Conservation (phyloP, 179 eudicot species). For the Gypsophila paniculata region DNA sequence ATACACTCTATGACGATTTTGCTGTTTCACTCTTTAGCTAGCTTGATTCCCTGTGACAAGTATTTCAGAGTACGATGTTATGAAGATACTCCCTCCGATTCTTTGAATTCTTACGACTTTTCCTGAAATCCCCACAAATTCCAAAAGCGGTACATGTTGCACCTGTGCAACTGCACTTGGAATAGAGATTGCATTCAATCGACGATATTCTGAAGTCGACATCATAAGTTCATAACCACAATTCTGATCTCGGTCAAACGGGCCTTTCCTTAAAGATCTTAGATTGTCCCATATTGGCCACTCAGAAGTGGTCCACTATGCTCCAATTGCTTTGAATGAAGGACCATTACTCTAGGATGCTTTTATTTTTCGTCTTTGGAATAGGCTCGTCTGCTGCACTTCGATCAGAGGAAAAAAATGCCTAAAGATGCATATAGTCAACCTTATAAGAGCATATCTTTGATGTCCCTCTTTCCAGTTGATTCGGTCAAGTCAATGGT, state of each 20-base stretch:
- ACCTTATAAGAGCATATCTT: not conserved
- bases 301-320: slow-evolving; percentile 6
- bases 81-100: not conserved
- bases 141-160: not conserved
- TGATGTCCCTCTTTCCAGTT: not conserved
- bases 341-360: slow-evolving; percentile 11
- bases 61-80: not conserved
- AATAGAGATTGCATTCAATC: not conserved
- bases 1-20: not conserved
- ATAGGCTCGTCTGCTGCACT: not conserved
- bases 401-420: not conserved
- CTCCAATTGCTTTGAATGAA: not conserved
- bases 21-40: not conserved
- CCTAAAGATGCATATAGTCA: slow-evolving; percentile 8
- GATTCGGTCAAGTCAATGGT: slow-evolving; percentile 11
- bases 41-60: not conserved
- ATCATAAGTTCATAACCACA: not conserved
- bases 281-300: slow-evolving; percentile 15
- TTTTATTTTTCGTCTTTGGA: not conserved
- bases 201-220: slow-evolving; percentile 7
- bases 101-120: not conserved
- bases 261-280: not conserved
- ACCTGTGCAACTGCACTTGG: not conserved
- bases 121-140: not conserved
- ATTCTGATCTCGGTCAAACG: slow-evolving; percentile 10